Percentiles rank a stretch among this genome's conserved stretches.
Conservation (phyloP, 257 asterid species). For the Solanum acaule region DNA sequence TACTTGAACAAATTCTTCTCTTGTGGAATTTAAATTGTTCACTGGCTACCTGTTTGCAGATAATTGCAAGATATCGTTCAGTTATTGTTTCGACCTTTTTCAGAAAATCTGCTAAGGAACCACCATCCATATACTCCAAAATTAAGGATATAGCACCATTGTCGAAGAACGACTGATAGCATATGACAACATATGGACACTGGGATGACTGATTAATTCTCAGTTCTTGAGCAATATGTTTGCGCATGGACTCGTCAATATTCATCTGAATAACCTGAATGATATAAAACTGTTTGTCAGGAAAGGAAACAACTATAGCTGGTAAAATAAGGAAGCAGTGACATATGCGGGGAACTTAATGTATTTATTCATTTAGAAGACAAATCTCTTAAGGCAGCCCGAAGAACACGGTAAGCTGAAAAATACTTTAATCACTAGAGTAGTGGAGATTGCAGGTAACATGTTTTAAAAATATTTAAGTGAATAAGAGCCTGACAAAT, state of each 20-base stretch:
- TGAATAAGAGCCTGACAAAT: background rate
- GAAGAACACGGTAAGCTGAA: background rate
- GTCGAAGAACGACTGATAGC: conserved; percentile 92
- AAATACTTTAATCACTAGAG: background rate
- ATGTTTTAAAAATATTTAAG: background rate
- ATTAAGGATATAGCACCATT: conserved; percentile 96
- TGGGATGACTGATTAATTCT: conserved; percentile 96
- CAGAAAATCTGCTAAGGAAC: conserved; percentile 90
- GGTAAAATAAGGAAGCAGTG: background rate
- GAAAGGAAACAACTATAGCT: background rate
- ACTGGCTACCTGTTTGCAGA: conserved; percentile 76
- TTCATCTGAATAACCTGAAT: conserved; percentile 97
- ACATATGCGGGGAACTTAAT: background rate
- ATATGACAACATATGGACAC: conserved; percentile 74
- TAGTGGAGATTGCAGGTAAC: background rate
- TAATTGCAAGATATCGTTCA: conserved; percentile 90
- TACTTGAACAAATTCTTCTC: background rate
- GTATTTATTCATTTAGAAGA: background rate
- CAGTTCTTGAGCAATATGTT: conserved; percentile 84
- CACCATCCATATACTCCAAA: conserved; percentile 99
- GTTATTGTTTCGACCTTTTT: conserved; percentile 72
- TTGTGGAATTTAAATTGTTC: background rate
- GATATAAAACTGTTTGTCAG: background rate
- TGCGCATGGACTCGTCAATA: conserved; percentile 74
- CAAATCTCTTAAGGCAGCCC: background rate